Conservation (phyloP, 2,329 filamentous ascomycete genomes). For the Hypoxylon sp. region DNA sequence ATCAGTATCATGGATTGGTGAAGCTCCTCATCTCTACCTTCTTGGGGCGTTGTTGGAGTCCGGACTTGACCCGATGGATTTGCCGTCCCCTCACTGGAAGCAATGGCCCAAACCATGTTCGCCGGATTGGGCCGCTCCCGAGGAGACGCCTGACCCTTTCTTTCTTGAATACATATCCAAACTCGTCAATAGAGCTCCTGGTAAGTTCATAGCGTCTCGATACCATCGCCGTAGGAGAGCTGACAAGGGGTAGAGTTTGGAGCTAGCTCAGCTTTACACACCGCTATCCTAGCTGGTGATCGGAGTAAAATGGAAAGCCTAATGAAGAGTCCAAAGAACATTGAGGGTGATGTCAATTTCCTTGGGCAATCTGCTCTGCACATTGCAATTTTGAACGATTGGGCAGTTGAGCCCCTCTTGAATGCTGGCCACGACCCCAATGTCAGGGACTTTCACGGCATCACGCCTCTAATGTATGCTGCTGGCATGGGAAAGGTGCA, state of each 20-base stretch:
- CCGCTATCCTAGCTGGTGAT: not conserved
- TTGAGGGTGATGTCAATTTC: not conserved
- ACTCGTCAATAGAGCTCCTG: not conserved
- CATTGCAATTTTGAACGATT: not conserved
- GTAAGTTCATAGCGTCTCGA: not conserved
- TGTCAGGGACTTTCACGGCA: not conserved
- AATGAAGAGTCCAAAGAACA: not conserved
- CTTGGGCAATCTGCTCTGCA: not conserved
- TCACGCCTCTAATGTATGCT: not conserved
- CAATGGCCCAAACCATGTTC: not conserved
- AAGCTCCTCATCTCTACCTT: not conserved
- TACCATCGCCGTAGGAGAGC: not conserved
- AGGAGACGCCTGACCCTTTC: not conserved
- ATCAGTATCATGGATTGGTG: not conserved
- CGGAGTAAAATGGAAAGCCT: not conserved
- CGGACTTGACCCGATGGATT: not conserved
- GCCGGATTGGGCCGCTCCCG: not conserved
- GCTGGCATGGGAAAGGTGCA: not conserved
- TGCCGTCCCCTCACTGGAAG: not conserved
- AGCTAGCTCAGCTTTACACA: not conserved
- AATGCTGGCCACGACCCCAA: not conserved
- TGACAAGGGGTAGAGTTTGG: not conserved
- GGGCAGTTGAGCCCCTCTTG: not conserved
- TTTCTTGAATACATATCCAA: not conserved
- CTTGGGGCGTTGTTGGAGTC: not conserved